phyloP scores from a whole-genome alignment of 129 eudicot genomes.

The Flaveria linearis region DNA sequence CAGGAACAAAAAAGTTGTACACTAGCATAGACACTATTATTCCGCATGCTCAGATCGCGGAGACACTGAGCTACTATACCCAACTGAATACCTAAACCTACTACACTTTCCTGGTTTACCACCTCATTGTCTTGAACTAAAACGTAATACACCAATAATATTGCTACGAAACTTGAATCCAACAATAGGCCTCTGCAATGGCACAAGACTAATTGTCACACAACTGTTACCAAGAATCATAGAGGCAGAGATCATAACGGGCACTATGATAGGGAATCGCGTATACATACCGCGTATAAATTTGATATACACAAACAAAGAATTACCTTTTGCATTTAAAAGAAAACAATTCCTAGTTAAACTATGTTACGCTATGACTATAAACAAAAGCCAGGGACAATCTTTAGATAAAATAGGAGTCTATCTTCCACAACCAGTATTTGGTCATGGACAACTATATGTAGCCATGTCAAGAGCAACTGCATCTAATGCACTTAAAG shows the following conservation, averaged over 20 bases:
- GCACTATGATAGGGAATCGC: neutral
- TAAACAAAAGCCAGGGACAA: neutral
- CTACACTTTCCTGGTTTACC: neutral
- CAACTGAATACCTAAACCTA: neutral
- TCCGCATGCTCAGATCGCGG: neutral
- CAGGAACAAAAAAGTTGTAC: neutral
- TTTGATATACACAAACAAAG: neutral
- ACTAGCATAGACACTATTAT: neutral
- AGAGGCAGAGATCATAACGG: neutral
- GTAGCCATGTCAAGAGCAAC: too few species aligned
- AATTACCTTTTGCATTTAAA: constrained; percentile 16
- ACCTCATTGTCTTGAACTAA: neutral
- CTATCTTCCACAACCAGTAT: neutral
- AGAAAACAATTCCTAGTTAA: constrained; percentile 14
- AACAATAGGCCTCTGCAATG: constrained; percentile 17
- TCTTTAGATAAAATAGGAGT: neutral
- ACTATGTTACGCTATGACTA: constrained; percentile 20
- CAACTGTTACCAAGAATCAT: constrained; percentile 1
- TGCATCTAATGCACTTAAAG: too few species aligned
- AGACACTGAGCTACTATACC: neutral
- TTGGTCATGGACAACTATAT: too few species aligned
- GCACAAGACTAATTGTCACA: neutral
- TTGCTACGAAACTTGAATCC: neutral
- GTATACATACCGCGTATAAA: neutral
- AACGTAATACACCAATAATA: constrained; percentile 1